Base-by-base conservation (phyloP, 176 grass and related monocot species). In the Ampelocalamus luodianensis region DNA sequence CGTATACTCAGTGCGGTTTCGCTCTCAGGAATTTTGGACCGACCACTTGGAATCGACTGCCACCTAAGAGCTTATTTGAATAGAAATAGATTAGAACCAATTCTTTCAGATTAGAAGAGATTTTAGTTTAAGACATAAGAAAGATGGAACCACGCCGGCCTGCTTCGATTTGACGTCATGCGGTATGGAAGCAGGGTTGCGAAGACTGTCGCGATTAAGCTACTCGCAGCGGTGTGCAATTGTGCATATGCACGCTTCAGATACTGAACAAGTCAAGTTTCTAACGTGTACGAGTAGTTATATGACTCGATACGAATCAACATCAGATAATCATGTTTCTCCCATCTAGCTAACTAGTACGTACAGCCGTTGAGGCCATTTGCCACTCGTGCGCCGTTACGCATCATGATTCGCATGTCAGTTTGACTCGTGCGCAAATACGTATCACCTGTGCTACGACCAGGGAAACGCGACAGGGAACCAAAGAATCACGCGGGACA, bases 131-230 rank as follows among this genome's bases (percentile, higher is more conserved):
- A n/a, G n/a, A n/a, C n/a, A n/a, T n/a, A n/a, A n/a, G n/a, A n/a
- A n/a, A n/a, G n/a, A n/a, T n/a, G n/a, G n/a, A n/a, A n/a, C n/a
- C n/a, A 10, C 24, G 38, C 39, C 3, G 39, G 37, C 24, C 50
- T 22, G 55, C 34, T 68, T 39, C 56, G 6, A 42, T 73, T 82
- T 68, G 58, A 81, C 70, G 78, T 79, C 66, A 65, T 51, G 29
- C 42, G 27, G 56, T 42, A 64, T 15, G 84, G 45, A 62, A 86
- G 76, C 76, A 64, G 5, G 38, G 12, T 22, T 34, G 45, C 3
- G 10, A 46, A 11, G 43, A 45, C 43, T 40, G 39, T 11, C 10
- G 9, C 43, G 43, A 45, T 10, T 10, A 44, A 20, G 20, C 18
- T 38, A 76, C 71, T 27, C 43, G 37, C 18, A 16, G 74, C 18